Base-by-base conservation (phyloP, 257 asterid species). In the Nicotiana knightiana region DNA sequence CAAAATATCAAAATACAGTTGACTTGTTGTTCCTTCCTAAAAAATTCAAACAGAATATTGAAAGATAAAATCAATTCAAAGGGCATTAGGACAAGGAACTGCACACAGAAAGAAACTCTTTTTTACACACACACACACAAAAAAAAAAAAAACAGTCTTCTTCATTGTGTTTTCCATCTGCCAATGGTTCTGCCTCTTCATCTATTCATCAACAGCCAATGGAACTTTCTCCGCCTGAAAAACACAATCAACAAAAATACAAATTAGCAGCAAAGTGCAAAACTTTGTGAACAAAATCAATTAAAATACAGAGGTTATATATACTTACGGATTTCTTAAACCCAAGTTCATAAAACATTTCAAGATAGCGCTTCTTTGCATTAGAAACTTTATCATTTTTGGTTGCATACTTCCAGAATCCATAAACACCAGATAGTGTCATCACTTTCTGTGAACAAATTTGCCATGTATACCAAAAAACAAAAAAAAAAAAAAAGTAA, bases 391-490 rank as follows among this genome's bases (percentile, higher is more conserved):
- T 55, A 55, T 81, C 83, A 53, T 67, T 81, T 71, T 67, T 67
- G 32, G 83, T 65, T 43, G 76, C 76, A 46, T 26, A 81, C 79
- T 81, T 81, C 79, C 57, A 81, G 48, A 81, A 81, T 30, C 67
- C 83, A 55, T 61, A 81, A 28, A 67, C 76, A 5, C 83, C 79
- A 32, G 79, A 70, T 28, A 81, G 13, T 1, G 76, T 81, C 28
- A 67, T 30, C 83, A 81, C 83, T 55, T 81, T 81, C 78, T 67
- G 28, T 48, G 83, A 81, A 63, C 67, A 81, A 67, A 81, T 81
- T 58, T 67, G 18, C 83, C 83, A 81, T 51, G 83, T 66, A 66
- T 64, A 81, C 78, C 18, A 21, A 57, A 68, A 39, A 33, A 11
- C 33, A 57, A 68, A 39, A 33, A 11, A 43, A 35, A 33, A 33